A percentile compares a stretch with the other conserved stretches of the same genome.
Conservation (phyloP, 768 basidiomycete species). For the Chalciporus chontae region DNA sequence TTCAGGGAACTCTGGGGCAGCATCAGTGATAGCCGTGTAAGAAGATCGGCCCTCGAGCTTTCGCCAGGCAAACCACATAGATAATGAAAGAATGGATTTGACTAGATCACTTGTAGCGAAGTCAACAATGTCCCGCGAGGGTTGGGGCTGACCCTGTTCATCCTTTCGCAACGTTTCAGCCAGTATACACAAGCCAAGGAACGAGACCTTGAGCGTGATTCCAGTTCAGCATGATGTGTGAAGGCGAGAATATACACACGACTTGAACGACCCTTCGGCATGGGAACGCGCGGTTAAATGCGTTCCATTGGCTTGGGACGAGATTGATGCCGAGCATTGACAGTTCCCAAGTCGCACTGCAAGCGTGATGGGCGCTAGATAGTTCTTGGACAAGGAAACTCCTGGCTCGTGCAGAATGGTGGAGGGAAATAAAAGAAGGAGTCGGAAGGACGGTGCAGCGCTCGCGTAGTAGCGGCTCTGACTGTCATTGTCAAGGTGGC, state of each 20-base stretch:
- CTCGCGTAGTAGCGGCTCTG: background rate
- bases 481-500: too few species aligned
- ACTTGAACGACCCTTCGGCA: background rate
- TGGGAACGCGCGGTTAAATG: background rate
- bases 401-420: background rate
- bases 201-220: slow-evolving; percentile 8
- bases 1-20: slow-evolving; percentile 1
- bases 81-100: slow-evolving; percentile 18
- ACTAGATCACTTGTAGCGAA: slow-evolving; percentile 19
- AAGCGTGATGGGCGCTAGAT: background rate
- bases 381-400: background rate
- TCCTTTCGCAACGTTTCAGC: slow-evolving; percentile 8
- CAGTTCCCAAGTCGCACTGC: background rate
- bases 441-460: background rate
- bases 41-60: background rate
- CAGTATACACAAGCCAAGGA: slow-evolving; percentile 14
- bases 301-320: background rate
- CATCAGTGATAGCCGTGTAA: background rate
- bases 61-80: slow-evolving; percentile 10
- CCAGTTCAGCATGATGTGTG: background rate
- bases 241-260: slow-evolving; percentile 3
- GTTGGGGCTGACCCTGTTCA: background rate
- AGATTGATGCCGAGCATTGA: background rate
- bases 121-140: slow-evolving; percentile 8
- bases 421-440: background rate